Conservation (phyloP, 257 asterid species). For the Solanum chiquidenum region DNA sequence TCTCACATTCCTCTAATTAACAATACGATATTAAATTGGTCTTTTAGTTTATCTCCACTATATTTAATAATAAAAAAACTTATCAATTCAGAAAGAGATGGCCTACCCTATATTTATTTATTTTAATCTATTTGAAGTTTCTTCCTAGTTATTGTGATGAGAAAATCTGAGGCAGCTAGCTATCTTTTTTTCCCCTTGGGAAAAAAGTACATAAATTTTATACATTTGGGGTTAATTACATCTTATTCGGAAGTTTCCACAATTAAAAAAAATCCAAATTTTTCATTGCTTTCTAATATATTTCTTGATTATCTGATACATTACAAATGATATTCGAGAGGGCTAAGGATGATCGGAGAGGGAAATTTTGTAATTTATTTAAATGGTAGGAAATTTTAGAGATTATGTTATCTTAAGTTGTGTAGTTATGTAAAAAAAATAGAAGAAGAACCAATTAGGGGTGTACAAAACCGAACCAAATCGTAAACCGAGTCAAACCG, state of each 20-base stretch:
- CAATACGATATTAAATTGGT: background rate
- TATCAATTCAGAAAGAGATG: background rate
- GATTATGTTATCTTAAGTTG: no score
- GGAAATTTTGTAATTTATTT: background rate
- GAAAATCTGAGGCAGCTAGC: background rate
- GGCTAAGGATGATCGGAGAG: no score
- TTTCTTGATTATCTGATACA: background rate
- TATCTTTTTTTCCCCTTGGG: background rate
- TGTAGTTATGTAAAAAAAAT: no score
- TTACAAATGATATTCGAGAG: background rate
- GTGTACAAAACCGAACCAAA: no score
- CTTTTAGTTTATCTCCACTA: background rate
- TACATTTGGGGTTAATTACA: background rate
- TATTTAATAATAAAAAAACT: background rate
- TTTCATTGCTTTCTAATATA: no score
- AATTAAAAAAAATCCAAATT: no score
- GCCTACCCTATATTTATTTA: background rate
- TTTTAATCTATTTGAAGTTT: background rate
- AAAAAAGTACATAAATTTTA: no score
- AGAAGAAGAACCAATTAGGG: no score
- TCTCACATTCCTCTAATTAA: constrained; percentile 21
- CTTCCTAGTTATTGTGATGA: background rate
- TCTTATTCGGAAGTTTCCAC: rapidly evolving
- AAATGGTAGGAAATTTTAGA: no score
- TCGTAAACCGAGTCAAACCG: no score